Base-by-base conservation (phyloP, 192 early-diverging fungal species). In the Coemansia sp. region DNA sequence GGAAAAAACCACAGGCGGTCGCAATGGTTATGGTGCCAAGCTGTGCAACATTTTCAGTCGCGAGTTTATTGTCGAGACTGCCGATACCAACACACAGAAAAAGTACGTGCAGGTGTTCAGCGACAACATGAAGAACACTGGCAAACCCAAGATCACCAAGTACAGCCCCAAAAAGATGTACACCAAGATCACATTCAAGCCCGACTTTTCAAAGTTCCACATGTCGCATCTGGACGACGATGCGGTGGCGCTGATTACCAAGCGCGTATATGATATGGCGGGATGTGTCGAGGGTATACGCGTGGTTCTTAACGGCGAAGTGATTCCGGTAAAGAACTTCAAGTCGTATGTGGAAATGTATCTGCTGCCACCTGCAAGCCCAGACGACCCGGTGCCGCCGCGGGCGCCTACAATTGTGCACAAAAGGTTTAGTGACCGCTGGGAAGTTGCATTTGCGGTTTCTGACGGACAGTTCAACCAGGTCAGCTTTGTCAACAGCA, bases 401-500 rank as follows among this genome's bases (percentile, higher is more conserved):
- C 69, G 70, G 59, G 16, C 62, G 23, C 60, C 70, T 18, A 71
- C 72, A 11, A 56, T 91, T 28, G 75, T 95, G 16, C 89, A 92
- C 66, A 89, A 98, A 69, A 52, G 63, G 37, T 71, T 88, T 18
- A 86, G 81, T 60, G 86, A 86, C 4, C 85, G 93, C 16, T 99
- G 94, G 96, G 93, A 99, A 76, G 82, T 99, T 56, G 89, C 86
- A 11, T 92, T 96, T 61, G 85, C 90, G 3, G 72, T 90, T n/a
- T 90, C 88, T 21, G 94, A 97, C 53, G 96, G 94, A 14, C 91
- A 96, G 70, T 97, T 97, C 69, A 87, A 90, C 51, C 96, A 99
- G 66, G 81, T 89, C 56, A 91, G 89, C 62, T 99, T 99, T 70
- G 96, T 96, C 60, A 99, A 99, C 76, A 86, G 87, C 62, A 97